Base-by-base conservation (phyloP, 2,329 filamentous ascomycete genomes). In the Chaetomiaceae sp. region DNA sequence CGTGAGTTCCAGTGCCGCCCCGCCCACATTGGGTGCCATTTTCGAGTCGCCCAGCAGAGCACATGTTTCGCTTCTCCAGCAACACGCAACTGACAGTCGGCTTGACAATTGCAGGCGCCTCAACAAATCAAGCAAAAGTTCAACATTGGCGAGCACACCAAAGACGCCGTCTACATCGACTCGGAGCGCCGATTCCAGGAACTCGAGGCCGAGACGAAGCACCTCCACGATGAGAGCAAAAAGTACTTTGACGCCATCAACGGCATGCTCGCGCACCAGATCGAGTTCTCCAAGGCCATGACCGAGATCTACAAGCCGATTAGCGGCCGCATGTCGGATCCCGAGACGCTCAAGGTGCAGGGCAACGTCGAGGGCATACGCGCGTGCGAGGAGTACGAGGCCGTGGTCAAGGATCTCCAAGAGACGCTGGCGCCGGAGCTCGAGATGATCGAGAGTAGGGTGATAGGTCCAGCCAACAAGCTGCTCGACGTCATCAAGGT, bases 211-310 rank as follows among this genome's bases (percentile, higher is more conserved):
- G 91, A 99, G 75, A 97, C 94, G 33, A 97, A 96, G 79, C 92
- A 88, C 72, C 84, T 96, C 27, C 92, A 97, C 73, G 90, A 96
- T 75, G 92, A 97, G 73, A 95, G 90, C 53, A 88, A 91, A 71
- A 96, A 95, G 75, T 99, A 99, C 72, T 96, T 95, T 65, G 85
- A 96, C 50, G 89, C 94, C 68, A 96, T 99, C 75, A 96, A 97
- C 75, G 89, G 88, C 78, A 99, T 99, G 94, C 82, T 99, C 65
- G 83, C 78, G 68, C 91, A 97, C 74, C 94, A 99, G 76, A 97
- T 99, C 72, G 92, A 95, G 69, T 99, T 99, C 75, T 96, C 92
- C 64, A 84, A 96, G 74, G 89, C 91, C 61, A 92, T 96, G 77
- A 87, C 88, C 60, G 94, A 99, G 72, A 87, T 99, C 65, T 99